phyloP scores from a whole-genome alignment of 1,284 basidiomycete genomes.

The Lentinula novae-zelandiae region DNA sequence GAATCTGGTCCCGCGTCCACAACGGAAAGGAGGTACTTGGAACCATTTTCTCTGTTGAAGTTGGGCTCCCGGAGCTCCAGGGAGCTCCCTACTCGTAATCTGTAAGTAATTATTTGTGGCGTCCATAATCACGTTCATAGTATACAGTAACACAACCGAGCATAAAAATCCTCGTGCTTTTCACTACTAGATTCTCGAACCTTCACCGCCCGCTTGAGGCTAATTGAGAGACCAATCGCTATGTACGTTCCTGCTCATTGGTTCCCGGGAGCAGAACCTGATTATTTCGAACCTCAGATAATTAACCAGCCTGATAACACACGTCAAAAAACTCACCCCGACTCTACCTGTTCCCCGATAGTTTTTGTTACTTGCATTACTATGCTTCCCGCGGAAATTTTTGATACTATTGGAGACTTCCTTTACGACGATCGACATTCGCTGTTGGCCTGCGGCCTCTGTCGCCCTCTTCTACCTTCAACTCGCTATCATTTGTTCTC shows the following conservation, averaged over 20 bases:
- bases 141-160: neutral
- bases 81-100: neutral
- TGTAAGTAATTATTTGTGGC: constrained; percentile 4
- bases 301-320: neutral
- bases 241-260: neutral
- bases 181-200: neutral
- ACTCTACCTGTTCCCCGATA: neutral
- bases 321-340: neutral
- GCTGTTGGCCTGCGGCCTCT: constrained; percentile 1
- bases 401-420: constrained; percentile 6
- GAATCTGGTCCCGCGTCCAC: neutral
- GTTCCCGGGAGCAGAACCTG: neutral
- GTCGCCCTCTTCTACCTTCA: neutral
- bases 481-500: constrained; percentile 6
- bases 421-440: neutral
- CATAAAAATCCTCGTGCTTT: constrained; percentile 2
- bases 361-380: too few relatives aligned
- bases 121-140: neutral
- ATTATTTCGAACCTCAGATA: neutral
- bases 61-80: neutral
- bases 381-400: constrained; percentile 6
- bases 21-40: neutral
- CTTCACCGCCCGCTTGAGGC: neutral
- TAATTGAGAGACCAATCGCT: neutral
- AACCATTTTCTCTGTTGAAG: neutral